A percentile compares a stretch with the other conserved stretches of the same genome.
phyloP scores from a whole-genome alignment of 1,284 basidiomycete genomes.

The Boletus smithii region DNA sequence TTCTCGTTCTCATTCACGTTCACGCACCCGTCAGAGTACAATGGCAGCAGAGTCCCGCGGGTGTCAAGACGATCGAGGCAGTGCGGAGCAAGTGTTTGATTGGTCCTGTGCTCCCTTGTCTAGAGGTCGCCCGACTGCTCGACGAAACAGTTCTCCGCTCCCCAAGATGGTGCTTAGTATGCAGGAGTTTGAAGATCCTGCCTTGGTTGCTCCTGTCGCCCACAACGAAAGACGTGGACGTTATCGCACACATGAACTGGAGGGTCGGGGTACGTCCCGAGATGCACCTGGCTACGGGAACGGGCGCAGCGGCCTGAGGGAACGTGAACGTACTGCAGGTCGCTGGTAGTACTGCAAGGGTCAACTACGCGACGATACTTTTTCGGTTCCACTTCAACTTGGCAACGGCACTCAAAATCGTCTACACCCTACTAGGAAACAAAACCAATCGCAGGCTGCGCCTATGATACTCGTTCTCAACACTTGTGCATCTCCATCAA shows the following conservation, averaged over 20 bases:
- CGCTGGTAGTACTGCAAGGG: conserved; percentile 26
- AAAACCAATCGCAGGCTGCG: conserved; percentile 27
- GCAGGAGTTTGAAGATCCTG: conserved; percentile 35
- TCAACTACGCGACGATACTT: background rate
- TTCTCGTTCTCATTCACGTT: conserved; percentile 35
- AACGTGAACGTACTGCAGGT: conserved; percentile 44
- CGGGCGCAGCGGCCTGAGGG: conserved; percentile 55
- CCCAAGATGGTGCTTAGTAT: conserved; percentile 40
- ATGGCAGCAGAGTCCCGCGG: conserved; percentile 19
- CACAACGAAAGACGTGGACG: conserved; percentile 43
- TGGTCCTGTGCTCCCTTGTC: conserved; percentile 35
- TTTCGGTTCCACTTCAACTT: background rate
- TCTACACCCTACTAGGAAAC: conserved; percentile 8
- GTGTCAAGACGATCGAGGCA: conserved; percentile 33
- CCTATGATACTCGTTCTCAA: conserved; percentile 24
- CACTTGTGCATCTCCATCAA: conserved; percentile 23
- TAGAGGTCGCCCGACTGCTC: conserved; percentile 45
- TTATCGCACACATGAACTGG: conserved; percentile 45
- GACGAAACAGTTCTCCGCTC: conserved; percentile 52
- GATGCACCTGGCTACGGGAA: conserved; percentile 52
- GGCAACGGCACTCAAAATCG: conserved; percentile 13
- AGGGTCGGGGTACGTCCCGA: conserved; percentile 37
- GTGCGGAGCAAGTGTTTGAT: conserved; percentile 38
- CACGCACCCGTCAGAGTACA: conserved; percentile 24
- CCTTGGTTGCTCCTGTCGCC: conserved; percentile 22